Percentiles rank a stretch among this genome's conserved stretches.
phyloP scores from a whole-genome alignment of 2,329 filamentous ascomycete species.

The Pochonia chlamydosporia region DNA sequence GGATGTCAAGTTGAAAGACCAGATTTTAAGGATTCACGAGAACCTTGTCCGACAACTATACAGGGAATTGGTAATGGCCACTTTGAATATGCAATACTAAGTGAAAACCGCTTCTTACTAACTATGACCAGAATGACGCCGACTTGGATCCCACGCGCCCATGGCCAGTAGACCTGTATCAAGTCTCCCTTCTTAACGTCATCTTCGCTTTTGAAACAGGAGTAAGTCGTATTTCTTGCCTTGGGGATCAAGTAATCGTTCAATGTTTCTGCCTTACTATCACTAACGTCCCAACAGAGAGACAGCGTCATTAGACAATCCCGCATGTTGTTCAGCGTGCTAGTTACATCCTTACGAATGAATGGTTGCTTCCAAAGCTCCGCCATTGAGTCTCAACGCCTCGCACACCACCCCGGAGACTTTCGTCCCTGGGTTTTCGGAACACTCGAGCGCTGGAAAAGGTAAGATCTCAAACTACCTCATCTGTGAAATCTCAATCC shows the following conservation, averaged over 20 bases:
- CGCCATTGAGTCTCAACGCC: conserved; percentile 27
- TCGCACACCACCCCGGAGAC: conserved; percentile 27
- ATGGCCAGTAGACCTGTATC: conserved; percentile 26
- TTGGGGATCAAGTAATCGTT: no score
- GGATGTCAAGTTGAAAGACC: conserved; percentile 18
- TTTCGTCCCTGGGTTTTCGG: conserved; percentile 30
- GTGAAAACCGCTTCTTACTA: not conserved
- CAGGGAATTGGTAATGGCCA: conserved; percentile 18
- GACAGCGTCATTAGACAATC: conserved; percentile 24
- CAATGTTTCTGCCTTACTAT: no score
- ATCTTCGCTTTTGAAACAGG: conserved; percentile 33
- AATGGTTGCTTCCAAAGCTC: conserved; percentile 29
- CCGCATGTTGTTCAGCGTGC: conserved; percentile 26
- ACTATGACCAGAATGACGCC: conserved; percentile 2
- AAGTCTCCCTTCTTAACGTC: conserved; percentile 30
- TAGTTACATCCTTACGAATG: conserved; percentile 28
- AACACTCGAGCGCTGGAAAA: conserved; percentile 27
- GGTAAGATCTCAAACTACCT: conserved; percentile 16
- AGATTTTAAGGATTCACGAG: conserved; percentile 24
- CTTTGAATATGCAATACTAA: not conserved
- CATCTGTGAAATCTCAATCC: not conserved
- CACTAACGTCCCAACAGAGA: conserved; percentile 17
- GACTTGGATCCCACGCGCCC: conserved; percentile 13
- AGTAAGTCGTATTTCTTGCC: conserved; percentile 15
- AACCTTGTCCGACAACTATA: conserved; percentile 24